A percentile compares a stretch with the other conserved stretches of the same genome.
phyloP scores from a whole-genome alignment of 2,329 filamentous ascomycete genomes.

The Hypoxylon sp. region DNA sequence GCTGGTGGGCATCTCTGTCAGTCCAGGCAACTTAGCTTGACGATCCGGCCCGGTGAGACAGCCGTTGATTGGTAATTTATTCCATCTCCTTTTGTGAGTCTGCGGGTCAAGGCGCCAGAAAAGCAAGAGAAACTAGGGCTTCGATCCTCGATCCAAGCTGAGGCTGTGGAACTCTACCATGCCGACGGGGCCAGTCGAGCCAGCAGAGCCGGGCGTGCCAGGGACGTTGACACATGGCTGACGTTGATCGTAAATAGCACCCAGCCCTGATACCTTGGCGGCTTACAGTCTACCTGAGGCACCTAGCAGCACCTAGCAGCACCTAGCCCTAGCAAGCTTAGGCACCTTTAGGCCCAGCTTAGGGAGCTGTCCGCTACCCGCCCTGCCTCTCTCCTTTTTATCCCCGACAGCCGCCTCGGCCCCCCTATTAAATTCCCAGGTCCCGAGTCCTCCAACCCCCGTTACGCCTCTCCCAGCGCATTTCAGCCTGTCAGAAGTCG shows the following conservation, averaged over 20 bases:
- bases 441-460: slow-evolving; percentile 2
- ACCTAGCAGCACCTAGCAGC: no score
- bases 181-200: slow-evolving; percentile 19
- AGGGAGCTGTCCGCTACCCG: slow-evolving; percentile 6
- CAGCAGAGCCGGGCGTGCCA: no score
- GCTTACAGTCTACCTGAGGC: no score
- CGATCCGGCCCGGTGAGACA: slow-evolving; percentile 5
- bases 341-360: no score
- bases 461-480: slow-evolving; percentile 21
- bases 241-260: slow-evolving; percentile 30
- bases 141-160: slow-evolving; percentile 24
- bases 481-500: slow-evolving; percentile 27
- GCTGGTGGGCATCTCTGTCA: background rate
- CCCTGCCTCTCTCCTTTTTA: background rate
- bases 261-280: no score
- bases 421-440: slow-evolving; percentile 18
- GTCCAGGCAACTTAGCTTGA: background rate
- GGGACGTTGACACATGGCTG: slow-evolving; percentile 34
- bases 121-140: slow-evolving; percentile 7
- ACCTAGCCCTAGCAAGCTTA: no score
- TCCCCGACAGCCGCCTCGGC: background rate
- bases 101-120: no score
- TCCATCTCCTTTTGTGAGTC: slow-evolving; percentile 21
- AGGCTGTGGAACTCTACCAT: slow-evolving; percentile 30
- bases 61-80: slow-evolving; percentile 10